Evolutionary conservation across 768 basidiomycete species (phyloP).

Genomic region (Boletus bicolor): DNA sequence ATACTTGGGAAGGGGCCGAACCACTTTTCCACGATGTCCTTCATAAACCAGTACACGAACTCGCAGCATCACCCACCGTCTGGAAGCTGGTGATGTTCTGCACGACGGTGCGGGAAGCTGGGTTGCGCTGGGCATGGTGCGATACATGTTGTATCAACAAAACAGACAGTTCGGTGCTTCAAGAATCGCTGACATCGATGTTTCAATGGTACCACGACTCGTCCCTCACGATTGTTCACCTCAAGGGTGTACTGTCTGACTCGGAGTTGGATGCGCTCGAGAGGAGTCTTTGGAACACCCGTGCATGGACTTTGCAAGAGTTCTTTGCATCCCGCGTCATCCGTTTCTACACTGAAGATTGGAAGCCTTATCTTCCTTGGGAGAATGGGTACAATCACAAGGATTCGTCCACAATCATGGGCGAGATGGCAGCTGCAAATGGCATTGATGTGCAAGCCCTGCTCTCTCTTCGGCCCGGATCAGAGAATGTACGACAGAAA

Average conservation of each 20-base stretch:
- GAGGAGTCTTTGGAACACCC: background rate
- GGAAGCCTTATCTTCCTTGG: background rate
- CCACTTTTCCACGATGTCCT: background rate
- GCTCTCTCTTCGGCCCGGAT: no score
- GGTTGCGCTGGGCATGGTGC: constrained; percentile 7
- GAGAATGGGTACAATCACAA: no score
- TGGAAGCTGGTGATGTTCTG: constrained; percentile 4
- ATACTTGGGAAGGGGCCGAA: constrained; percentile 5
- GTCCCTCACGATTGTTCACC: background rate
- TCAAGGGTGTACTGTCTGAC: background rate
- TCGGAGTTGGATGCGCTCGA: background rate
- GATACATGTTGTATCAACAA: constrained; percentile 18
- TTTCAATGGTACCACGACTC: background rate
- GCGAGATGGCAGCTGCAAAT: no score
- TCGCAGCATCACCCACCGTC: background rate
- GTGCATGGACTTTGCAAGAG: background rate
- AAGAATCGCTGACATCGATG: background rate
- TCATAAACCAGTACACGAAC: background rate
- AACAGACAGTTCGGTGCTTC: background rate
- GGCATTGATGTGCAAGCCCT: no score
- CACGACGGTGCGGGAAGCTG: background rate
- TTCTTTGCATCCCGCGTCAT: background rate
- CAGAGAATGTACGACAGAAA: no score
- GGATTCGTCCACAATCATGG: no score
- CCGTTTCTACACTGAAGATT: background rate